Conservation (phyloP, 2,329 filamentous ascomycete genomes). For the Claviceps capensis region DNA sequence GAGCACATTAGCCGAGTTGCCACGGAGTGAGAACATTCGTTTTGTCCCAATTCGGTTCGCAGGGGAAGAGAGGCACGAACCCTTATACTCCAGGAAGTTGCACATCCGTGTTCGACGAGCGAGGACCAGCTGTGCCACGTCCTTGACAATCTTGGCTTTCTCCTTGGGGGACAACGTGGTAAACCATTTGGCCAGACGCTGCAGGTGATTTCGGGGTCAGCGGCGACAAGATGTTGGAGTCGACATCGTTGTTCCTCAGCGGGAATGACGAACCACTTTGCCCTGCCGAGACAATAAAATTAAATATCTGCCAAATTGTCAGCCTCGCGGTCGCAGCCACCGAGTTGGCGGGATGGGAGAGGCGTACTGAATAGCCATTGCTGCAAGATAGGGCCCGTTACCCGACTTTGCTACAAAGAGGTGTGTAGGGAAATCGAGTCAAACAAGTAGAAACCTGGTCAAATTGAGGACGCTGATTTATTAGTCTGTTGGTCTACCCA, state of each 20-base stretch:
- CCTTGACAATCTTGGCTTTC: conserved; percentile 99
- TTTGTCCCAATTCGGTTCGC: too few species aligned
- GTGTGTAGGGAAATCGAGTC: neutral
- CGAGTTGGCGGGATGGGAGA: conserved; percentile 1
- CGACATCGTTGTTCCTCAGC: neutral
- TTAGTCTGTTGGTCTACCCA: neutral
- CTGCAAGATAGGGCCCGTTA: conserved; percentile 12
- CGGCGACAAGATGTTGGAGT: neutral
- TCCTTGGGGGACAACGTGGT: conserved; percentile 94
- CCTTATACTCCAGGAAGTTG: conserved; percentile 99
- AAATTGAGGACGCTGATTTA: neutral
- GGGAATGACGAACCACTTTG: conserved; percentile 73
- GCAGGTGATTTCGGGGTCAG: conserved; percentile 8
- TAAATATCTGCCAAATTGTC: conserved; percentile 55
- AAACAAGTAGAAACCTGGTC: neutral
- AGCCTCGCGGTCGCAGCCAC: conserved; percentile 6
- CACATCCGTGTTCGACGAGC: conserved; percentile 96
- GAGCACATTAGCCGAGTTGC: conserved; percentile 1
- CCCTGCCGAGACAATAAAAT: conserved; percentile 96
- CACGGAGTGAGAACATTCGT: too few species aligned
- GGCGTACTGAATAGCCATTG: conserved; percentile 33
- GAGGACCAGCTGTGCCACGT: conserved; percentile 94
- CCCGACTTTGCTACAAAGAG: conserved; percentile 7
- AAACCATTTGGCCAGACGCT: conserved; percentile 99
- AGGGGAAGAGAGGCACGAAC: conserved; percentile 28